Evolutionary conservation across 139 green algal species (phyloP).

Genomic region (Volvox africanus): DNA sequence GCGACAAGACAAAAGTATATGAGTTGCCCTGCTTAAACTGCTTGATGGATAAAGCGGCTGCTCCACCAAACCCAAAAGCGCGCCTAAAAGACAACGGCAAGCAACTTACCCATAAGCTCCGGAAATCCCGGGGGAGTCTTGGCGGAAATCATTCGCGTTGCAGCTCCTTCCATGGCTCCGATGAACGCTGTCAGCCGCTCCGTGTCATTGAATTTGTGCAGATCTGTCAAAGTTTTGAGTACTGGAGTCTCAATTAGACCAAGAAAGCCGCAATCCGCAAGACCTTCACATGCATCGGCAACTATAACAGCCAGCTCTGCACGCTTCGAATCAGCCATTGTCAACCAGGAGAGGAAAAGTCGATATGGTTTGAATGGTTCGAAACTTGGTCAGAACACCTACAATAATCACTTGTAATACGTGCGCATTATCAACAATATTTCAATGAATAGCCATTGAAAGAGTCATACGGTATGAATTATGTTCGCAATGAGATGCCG

Average conservation of each 20-base stretch:
- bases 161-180: background rate
- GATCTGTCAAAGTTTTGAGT: constrained; percentile 4
- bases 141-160: background rate
- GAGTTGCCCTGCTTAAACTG: too few species aligned
- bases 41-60: too few species aligned
- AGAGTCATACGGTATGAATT: too few species aligned
- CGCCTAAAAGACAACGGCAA: too few species aligned
- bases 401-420: too few species aligned
- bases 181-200: background rate
- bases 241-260: constrained; percentile 28
- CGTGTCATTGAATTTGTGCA: constrained; percentile 42
- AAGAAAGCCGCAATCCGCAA: background rate
- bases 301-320: constrained; percentile 17
- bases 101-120: constrained; percentile 26
- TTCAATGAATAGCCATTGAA: too few species aligned
- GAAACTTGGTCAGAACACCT: background rate
- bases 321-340: constrained; percentile 14
- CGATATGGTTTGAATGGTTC: background rate
- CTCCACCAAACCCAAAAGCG: too few species aligned
- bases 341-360: background rate
- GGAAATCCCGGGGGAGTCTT: constrained; percentile 4
- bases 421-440: too few species aligned
- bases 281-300: background rate
- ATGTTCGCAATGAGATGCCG: too few species aligned
- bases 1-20: too few species aligned